phyloP scores from a whole-genome alignment of 257 asterid genomes.

The Mentha longifolia region DNA sequence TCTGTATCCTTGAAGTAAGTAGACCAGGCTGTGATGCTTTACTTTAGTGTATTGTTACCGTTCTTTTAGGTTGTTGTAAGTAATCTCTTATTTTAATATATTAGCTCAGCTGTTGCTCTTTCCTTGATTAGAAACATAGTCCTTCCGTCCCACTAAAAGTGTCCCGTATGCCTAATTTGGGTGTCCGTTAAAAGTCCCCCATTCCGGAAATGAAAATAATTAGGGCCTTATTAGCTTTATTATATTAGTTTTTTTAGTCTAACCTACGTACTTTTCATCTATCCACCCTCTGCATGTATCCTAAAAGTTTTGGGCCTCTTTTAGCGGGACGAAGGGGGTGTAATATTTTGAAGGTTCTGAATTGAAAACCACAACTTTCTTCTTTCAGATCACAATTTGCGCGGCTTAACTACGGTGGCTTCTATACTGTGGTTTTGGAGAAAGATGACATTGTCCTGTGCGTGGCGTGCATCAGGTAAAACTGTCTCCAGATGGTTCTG shows the following conservation, averaged over 20 bases:
- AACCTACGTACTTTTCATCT: no score
- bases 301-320: no score
- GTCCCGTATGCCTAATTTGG: no score
- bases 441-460: slow-evolving; percentile 76
- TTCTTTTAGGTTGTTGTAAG: slow-evolving; percentile 19
- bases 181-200: no score
- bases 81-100: background rate
- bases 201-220: no score
- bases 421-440: slow-evolving; percentile 84
- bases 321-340: no score
- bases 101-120: slow-evolving; percentile 6
- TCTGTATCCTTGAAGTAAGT: slow-evolving; percentile 15
- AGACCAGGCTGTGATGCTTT: slow-evolving; percentile 2
- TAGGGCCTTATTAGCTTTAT: no score
- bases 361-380: slow-evolving; percentile 37
- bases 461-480: slow-evolving; percentile 93
- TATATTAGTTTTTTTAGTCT: no score
- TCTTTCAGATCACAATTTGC: slow-evolving; percentile 82
- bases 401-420: slow-evolving; percentile 84
- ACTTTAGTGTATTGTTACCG: background rate
- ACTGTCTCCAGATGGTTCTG: slow-evolving; percentile 3
- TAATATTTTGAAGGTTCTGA: slow-evolving; percentile 19
- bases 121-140: background rate
- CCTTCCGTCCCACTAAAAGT: no score
- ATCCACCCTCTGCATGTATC: background rate